A percentile compares a stretch with the other conserved stretches of the same genome.
Evolutionary conservation across 306 rosid genomes (phyloP).

Genomic region (Calophaca sinica): DNA sequence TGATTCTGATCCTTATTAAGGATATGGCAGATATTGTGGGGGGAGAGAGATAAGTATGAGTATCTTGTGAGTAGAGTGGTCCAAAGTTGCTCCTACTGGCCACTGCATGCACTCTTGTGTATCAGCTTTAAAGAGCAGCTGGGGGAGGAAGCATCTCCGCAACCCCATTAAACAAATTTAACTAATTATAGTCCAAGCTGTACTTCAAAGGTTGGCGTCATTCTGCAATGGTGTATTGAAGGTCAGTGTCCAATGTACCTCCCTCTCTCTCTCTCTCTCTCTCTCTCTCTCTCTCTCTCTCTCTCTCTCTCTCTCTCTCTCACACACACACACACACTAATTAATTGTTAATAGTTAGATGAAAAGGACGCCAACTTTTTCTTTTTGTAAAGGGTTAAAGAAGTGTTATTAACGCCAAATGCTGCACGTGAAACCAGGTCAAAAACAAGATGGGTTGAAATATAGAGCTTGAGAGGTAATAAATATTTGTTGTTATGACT

Average conservation of each 20-base stretch:
- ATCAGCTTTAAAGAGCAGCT: constrained; percentile 40
- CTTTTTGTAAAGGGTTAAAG: constrained; percentile 38
- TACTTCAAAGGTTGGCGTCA: constrained; percentile 36
- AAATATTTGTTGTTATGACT: background rate
- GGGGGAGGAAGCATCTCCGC: constrained; percentile 36
- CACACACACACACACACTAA: background rate
- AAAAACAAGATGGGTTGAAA: constrained; percentile 33
- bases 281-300: background rate
- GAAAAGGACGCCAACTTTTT: constrained; percentile 53
- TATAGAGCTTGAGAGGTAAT: constrained; percentile 7
- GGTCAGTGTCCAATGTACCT: constrained; percentile 41
- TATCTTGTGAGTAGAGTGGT: constrained; percentile 57
- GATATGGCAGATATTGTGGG: constrained; percentile 39
- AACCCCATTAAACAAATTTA: constrained; percentile 42
- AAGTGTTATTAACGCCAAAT: constrained; percentile 43
- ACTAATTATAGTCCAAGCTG: constrained; percentile 27
- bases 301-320: background rate
- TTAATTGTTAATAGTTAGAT: constrained; percentile 38
- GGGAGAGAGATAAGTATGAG: constrained; percentile 35
- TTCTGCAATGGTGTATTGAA: constrained; percentile 35
- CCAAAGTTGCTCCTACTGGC: constrained; percentile 45
- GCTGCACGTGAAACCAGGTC: constrained; percentile 56
- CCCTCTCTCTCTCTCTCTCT: background rate
- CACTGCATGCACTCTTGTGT: constrained; percentile 40
- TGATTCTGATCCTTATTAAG: constrained; percentile 40